These are phyloP conservation scores for Septoria linicola DNA, from an alignment of 2,329 filamentous ascomycete genomes.

Conservation along the genomic window DNA sequence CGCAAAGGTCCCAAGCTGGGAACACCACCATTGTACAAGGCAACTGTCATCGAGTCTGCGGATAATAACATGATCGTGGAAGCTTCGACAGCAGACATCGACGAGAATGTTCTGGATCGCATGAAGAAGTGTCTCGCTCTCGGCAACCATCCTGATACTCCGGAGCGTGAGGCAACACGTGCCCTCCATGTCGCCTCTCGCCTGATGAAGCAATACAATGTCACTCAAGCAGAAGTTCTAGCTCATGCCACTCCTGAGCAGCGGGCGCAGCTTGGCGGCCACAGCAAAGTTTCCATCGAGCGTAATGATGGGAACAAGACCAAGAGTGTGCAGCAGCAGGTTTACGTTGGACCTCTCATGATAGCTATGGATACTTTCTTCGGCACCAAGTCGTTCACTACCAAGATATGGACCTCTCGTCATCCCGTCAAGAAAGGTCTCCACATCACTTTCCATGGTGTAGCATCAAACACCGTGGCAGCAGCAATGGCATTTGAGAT, in stretches of 20 bases:
- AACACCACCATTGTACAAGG: constrained; percentile 10
- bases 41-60: constrained; percentile 5
- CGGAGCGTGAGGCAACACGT: constrained; percentile 15
- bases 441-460: constrained; percentile 28
- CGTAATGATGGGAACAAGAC: constrained; percentile 17
- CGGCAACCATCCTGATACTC: constrained; percentile 7
- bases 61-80: constrained; percentile 8
- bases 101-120: constrained; percentile 9
- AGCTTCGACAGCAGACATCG: constrained; percentile 7
- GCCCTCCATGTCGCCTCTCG: constrained; percentile 16
- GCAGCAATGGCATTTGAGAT: constrained; percentile 32
- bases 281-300: constrained; percentile 15
- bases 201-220: constrained; percentile 20
- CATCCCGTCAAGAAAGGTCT: neutral
- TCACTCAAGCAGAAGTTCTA: constrained; percentile 23
- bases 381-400: constrained; percentile 4
- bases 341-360: neutral
- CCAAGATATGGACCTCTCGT: neutral
- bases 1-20: neutral
- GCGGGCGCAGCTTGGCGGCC: constrained; percentile 11
- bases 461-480: constrained; percentile 28
- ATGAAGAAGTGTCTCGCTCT: constrained; percentile 22
- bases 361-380: constrained; percentile 17
- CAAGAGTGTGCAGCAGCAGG: constrained; percentile 5
- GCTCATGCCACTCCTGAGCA: constrained; percentile 13